Evolutionary conservation across 306 rosid genomes (phyloP), one percentile per base, ranked within the genome.

Genomic region (Mucuna pruriens): DNA sequence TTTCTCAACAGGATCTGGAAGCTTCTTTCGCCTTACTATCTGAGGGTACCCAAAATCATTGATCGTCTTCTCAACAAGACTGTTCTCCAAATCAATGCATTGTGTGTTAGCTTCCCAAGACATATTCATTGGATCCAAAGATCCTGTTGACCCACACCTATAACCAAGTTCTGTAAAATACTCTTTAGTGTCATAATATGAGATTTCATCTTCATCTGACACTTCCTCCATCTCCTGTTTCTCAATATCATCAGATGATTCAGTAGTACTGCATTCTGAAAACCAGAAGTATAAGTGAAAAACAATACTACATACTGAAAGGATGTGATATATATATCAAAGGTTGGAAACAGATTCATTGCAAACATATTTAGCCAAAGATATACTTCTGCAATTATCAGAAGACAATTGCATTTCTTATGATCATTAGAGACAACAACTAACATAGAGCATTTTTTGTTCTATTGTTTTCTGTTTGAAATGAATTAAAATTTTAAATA

Each of bases 191-290:
- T 95, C 98, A 68, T 89, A 89, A 83, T 85, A 95, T 34, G 87
- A 87, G 69, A 87, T 67, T 77, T 92, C 97, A 84, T 95, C 99
- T 82, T 88, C 98, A 38, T 90, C 99, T 9, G 98, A 95, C 71
- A 84, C 96, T 77, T 95, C 99, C 74, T 93, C 97, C 76, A 90
- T 77, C 78, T 95, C 99, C 48, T 87, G 97, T 80, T 93, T 95
- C 84, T 92, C 99, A 78, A 93, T 86, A 84, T 93, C 98, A 49
- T 92, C 98, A 0, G 98, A 93, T 62, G 99, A 91, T 83, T 89
- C 99, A 4, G 98, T 93, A 33, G 99, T 91, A 81, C 97, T 93
- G 89, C 90, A 95, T 88, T 95, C 99, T 95, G 90, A 31, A 55
- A 84, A 66, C 63, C 82, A 78, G 66, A 84, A 60, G 31, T 51